Conservation (phyloP, 805 yeast genomes). For the Myxozyma neotropica region DNA sequence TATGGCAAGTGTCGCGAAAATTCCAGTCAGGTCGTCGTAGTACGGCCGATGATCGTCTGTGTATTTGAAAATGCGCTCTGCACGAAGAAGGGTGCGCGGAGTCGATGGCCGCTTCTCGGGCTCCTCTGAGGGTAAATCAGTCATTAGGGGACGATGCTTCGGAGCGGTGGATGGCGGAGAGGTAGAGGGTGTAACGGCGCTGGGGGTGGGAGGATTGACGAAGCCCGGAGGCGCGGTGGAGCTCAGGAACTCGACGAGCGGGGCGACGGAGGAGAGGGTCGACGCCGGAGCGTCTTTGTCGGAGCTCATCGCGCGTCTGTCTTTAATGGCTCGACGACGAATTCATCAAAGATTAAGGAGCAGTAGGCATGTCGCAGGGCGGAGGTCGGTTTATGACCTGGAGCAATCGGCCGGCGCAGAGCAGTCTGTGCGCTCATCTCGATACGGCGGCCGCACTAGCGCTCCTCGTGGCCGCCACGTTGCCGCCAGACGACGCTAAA, state of each 20-base stretch:
- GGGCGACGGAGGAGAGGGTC: not conserved
- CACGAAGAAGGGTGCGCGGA: conserved; percentile 19
- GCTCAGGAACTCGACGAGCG: conserved; percentile 13
- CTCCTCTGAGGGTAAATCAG: not conserved
- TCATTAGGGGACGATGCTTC: not conserved
- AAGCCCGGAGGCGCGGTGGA: conserved; percentile 13
- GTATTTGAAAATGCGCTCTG: conserved; percentile 22
- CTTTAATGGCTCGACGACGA: no score
- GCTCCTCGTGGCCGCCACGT: conserved; percentile 22
- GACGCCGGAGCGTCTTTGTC: not conserved
- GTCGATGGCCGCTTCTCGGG: conserved; percentile 1
- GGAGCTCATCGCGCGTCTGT: not conserved
- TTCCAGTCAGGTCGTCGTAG: conserved; percentile 55
- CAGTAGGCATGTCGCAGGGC: not conserved
- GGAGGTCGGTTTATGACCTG: not conserved
- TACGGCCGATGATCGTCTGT: conserved; percentile 27
- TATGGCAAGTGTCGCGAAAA: conserved; percentile 57
- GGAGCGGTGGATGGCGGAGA: not conserved
- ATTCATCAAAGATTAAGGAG: no score
- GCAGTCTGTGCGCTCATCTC: not conserved
- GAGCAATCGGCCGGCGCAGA: not conserved
- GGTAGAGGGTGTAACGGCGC: not conserved
- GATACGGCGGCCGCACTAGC: not conserved
- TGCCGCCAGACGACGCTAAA: not conserved
- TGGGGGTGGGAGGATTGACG: not conserved